Evolutionary conservation across 2,329 filamentous ascomycete genomes (phyloP).

Genomic region (Talaromyces marneffei): DNA sequence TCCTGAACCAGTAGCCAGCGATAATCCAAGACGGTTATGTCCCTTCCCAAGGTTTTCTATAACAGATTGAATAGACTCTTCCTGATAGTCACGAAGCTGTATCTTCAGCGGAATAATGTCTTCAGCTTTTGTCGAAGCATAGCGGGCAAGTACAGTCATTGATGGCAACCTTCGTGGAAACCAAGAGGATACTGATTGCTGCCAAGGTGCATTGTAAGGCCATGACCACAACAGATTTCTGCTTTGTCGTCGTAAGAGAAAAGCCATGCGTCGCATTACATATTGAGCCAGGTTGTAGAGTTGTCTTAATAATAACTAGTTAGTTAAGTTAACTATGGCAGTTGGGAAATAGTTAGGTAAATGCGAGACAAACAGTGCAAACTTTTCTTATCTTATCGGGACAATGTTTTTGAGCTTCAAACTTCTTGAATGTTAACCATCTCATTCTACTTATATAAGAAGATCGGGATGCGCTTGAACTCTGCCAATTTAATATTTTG

Average conservation of each 20-base stretch:
- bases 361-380: slow-evolving; percentile 35
- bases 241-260: slow-evolving; percentile 24
- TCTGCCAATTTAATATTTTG: not conserved
- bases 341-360: not conserved
- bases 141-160: slow-evolving; percentile 1
- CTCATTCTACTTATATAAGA: not conserved
- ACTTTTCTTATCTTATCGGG: slow-evolving; percentile 25
- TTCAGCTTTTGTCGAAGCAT: not conserved
- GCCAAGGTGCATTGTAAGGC: slow-evolving; percentile 12
- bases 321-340: too few species aligned
- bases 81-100: slow-evolving; percentile 74
- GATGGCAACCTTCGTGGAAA: slow-evolving; percentile 23
- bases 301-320: not conserved
- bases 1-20: slow-evolving; percentile 78
- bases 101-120: slow-evolving; percentile 36
- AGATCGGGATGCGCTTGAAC: not conserved
- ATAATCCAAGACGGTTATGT: slow-evolving; percentile 74
- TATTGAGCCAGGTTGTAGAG: not conserved
- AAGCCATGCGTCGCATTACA: slow-evolving; percentile 26
- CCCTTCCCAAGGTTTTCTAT: slow-evolving; percentile 62
- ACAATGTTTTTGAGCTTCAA: not conserved
- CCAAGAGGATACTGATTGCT: slow-evolving; percentile 18
- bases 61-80: slow-evolving; percentile 84
- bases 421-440: not conserved
- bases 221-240: slow-evolving; percentile 19